A percentile compares a stretch with the other conserved stretches of the same genome.
Evolutionary conservation across 2,329 filamentous ascomycete species (phyloP).

Genomic region (Hymenotorrendiella dingleyae): DNA sequence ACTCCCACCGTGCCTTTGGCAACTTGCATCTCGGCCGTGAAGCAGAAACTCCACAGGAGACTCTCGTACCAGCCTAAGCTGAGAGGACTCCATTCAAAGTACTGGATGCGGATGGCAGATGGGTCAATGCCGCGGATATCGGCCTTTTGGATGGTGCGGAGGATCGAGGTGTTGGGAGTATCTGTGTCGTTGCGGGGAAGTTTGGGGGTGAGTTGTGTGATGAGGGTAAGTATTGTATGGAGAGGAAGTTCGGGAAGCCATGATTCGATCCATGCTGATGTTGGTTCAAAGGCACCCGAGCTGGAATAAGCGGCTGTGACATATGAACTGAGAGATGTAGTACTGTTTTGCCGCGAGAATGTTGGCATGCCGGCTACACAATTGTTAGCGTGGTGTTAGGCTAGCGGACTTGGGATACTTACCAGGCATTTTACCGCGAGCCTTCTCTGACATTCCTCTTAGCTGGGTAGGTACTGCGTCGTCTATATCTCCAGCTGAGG

Average conservation of each 20-base stretch:
- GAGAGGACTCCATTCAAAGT: constrained; percentile 90
- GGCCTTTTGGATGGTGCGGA: constrained; percentile 53
- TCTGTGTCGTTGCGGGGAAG: constrained; percentile 44
- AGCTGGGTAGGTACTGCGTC: constrained; percentile 78
- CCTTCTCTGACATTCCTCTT: constrained; percentile 94
- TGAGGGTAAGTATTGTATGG: constrained; percentile 76
- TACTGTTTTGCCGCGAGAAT: constrained; percentile 88
- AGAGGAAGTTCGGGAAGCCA: constrained; percentile 91
- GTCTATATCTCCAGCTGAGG: constrained; percentile 50
- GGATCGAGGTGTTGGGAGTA: constrained; percentile 39
- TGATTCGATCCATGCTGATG: constrained; percentile 79
- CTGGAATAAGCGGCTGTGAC: constrained; percentile 51
- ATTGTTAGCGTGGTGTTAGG: neutral
- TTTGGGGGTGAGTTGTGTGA: constrained; percentile 57
- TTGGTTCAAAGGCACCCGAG: constrained; percentile 66
- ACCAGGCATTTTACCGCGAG: constrained; percentile 83
- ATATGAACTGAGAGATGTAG: constrained; percentile 68
- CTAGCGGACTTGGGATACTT: constrained; percentile 4
- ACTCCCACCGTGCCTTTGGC: constrained; percentile 83
- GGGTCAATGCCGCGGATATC: constrained; percentile 69
- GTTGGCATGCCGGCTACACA: constrained; percentile 58
- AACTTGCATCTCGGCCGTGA: constrained; percentile 82
- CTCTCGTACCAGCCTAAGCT: constrained; percentile 95
- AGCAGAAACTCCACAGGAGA: constrained; percentile 88
- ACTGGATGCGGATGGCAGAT: constrained; percentile 69